These are phyloP conservation scores for Ophiostoma sp. DNA, from an alignment of 2,329 filamentous ascomycete genomes.

Conservation along the genomic window DNA sequence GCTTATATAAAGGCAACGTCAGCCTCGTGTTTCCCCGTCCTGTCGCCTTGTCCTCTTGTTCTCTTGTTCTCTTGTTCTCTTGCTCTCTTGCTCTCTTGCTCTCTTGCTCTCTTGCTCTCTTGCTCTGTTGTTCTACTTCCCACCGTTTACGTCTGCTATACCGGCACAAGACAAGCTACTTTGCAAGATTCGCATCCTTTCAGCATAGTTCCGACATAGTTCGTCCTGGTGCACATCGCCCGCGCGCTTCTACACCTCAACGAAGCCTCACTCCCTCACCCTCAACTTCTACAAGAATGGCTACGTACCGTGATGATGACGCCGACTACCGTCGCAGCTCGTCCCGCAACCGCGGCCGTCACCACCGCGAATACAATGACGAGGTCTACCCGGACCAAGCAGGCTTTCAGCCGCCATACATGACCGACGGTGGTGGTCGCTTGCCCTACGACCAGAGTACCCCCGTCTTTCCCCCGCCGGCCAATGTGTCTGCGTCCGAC, in stretches of 20 bases:
- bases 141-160: too few relatives aligned
- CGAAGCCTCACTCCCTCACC: neutral
- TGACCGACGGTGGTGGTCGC: conserved; percentile 12
- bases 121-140: too few relatives aligned
- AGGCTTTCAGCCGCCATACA: conserved; percentile 18
- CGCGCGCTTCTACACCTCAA: neutral
- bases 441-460: neutral
- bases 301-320: conserved; percentile 36
- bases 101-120: too few relatives aligned
- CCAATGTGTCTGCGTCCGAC: conserved; percentile 22
- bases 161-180: too few relatives aligned
- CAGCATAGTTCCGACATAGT: neutral
- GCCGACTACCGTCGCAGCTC: conserved; percentile 30
- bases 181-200: too few relatives aligned
- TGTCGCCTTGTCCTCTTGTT: neutral
- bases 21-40: neutral
- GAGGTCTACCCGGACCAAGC: conserved; percentile 9
- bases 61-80: too few relatives aligned
- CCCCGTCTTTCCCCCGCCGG: conserved; percentile 15
- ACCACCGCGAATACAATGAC: conserved; percentile 10
- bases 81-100: neutral
- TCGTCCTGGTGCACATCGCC: neutral
- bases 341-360: conserved; percentile 17
- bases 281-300: conserved; percentile 12
- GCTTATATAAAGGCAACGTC: neutral